Conservation (phyloP, 2,329 filamentous ascomycete species). For the Fusarium goolgardi region DNA sequence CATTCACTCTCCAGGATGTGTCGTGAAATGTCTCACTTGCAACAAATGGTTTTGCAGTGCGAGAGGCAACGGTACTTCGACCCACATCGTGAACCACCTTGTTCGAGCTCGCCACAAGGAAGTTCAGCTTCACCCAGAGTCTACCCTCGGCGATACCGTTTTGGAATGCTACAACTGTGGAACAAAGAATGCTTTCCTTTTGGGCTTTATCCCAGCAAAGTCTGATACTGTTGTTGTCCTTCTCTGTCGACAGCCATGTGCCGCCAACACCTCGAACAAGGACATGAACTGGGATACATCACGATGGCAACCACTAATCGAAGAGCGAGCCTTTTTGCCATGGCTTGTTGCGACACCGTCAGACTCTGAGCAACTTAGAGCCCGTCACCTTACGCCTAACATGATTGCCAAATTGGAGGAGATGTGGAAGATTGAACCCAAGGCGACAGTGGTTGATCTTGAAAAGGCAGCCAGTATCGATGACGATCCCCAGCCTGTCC, state of each 20-base stretch:
- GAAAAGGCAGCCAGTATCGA: conserved; percentile 93
- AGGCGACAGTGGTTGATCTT: conserved; percentile 87
- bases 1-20: conserved; percentile 93
- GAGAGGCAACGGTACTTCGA: conserved; percentile 94
- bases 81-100: conserved; percentile 97
- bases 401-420: conserved; percentile 97
- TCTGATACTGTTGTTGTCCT: conserved; percentile 98
- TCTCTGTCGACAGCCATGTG: conserved; percentile 95
- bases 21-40: conserved; percentile 95
- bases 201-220: conserved; percentile 98
- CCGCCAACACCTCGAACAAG: conserved; percentile 93
- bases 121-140: conserved; percentile 94
- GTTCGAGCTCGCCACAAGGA: conserved; percentile 98
- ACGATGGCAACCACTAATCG: conserved; percentile 96
- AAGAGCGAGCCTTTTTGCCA: conserved; percentile 92
- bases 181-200: conserved; percentile 97
- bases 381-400: conserved; percentile 90
- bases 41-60: conserved; percentile 99
- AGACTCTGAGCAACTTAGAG: conserved; percentile 95
- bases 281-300: conserved; percentile 99
- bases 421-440: conserved; percentile 96
- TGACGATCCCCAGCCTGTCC: conserved; percentile 92
- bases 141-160: conserved; percentile 92
- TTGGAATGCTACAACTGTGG: conserved; percentile 99
- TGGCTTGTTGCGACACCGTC: conserved; percentile 93